Evolutionary conservation across 306 rosid genomes (phyloP), one percentile per base, ranked within the genome.

Genomic region (Begonia fuchsioides): DNA sequence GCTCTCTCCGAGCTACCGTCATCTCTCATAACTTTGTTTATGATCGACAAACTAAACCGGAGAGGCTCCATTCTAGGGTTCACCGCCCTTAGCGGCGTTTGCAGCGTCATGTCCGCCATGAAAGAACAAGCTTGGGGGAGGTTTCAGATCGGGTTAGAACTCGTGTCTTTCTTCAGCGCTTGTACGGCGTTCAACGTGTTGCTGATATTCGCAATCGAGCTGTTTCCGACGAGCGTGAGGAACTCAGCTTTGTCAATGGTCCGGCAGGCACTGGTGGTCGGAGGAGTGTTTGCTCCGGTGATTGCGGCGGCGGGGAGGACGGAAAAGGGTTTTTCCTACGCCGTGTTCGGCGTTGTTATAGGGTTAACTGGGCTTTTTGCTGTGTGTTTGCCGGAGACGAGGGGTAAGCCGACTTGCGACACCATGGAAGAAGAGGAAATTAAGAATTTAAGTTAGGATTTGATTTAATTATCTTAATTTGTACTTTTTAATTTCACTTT

Each of bases 241-340:
- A 83, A 79, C 75, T 71, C 82, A 6, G 86, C 80, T 3, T 3
- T 74, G 44, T 63, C 94, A 3, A 53, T 83, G 76, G 80, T 71
- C 45, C 66, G 90, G 57, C 80, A 76, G n/a, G 85, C 88, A 6
- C 47, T 69, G 57, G 88, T 79, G 60, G 12, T 83, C 13, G 94
- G 88, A 2, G 94, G 86, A 0, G 68, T 64, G 20, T 57, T 79
- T 10, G 60, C 76, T 51, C 76, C 90, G 8, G 2, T 68, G 55
- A 13, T 83, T 41, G 74, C 80, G 1, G 72, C 76, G 1, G 76
- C 74, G 0, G 86, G 82, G 3, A 70, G 78, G 40, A 55, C 2
- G 11, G 5, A 60, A 5, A 65, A 64, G 50, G 17, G 71, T 44
- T 12, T 68, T 13, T 71, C 90, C 1, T 79, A 61, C 50, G 80